These are phyloP conservation scores for Ceratobasidium sp. DNA, from an alignment of 1,284 basidiomycete species.

Conservation along the genomic window DNA sequence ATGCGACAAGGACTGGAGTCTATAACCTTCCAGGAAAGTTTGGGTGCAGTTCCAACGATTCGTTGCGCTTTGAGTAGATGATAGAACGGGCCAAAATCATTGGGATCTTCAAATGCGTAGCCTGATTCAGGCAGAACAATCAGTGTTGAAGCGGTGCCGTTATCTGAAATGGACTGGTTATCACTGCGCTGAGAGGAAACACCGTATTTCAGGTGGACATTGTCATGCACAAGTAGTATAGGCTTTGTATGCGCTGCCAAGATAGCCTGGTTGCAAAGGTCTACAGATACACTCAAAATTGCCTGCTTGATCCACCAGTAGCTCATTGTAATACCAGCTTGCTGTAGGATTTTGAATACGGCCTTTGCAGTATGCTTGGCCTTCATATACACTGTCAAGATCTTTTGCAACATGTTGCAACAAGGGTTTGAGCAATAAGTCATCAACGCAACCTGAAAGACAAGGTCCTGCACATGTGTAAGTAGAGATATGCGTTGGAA, in stretches of 20 bases:
- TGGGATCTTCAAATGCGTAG: neutral
- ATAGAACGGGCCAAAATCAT: neutral
- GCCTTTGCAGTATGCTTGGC: slow-evolving; percentile 24
- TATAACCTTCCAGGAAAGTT: neutral
- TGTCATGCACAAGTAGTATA: slow-evolving; percentile 1
- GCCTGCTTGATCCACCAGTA: neutral
- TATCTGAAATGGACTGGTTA: slow-evolving; percentile 3
- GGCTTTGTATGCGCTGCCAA: neutral
- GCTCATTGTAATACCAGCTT: slow-evolving; percentile 25
- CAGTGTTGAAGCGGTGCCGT: slow-evolving; percentile 12
- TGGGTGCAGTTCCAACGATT: neutral
- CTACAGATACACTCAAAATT: neutral
- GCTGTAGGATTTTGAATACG: slow-evolving; percentile 2
- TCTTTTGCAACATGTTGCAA: neutral
- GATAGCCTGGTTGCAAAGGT: neutral
- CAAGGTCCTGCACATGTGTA: neutral
- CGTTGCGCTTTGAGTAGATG: neutral
- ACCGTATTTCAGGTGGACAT: neutral
- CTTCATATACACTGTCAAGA: neutral
- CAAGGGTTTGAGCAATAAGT: neutral
- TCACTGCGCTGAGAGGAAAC: slow-evolving; percentile 19
- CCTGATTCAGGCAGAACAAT: slow-evolving; percentile 9
- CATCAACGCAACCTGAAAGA: slow-evolving; percentile 11
- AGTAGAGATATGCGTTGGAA: neutral
- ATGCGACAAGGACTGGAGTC: neutral